A percentile compares a stretch with the other conserved stretches of the same genome.
phyloP scores from a whole-genome alignment of 164 flowering plant genomes.

The Stephania japonica region DNA sequence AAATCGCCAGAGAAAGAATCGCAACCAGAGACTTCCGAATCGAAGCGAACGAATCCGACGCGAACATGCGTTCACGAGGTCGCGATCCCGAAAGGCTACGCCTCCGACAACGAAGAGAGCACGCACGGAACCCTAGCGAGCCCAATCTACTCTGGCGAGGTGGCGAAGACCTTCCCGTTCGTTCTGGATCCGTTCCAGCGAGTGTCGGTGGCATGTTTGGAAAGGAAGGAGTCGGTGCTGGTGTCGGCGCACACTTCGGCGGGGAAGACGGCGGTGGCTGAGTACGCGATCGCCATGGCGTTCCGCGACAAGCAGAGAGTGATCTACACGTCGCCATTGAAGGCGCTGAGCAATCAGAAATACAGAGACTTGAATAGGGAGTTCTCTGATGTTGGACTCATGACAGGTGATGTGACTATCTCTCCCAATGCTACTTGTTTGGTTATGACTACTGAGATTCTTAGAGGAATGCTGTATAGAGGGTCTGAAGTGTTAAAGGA shows the following conservation, averaged over 20 bases:
- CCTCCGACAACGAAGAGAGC: conserved; percentile 43
- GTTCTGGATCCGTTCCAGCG: conserved; percentile 88
- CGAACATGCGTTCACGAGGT: conserved; percentile 93
- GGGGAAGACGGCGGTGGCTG: conserved; percentile 95
- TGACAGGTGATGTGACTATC: conserved; percentile 96
- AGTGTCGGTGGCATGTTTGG: conserved; percentile 79
- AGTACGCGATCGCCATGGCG: conserved; percentile 93
- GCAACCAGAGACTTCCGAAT: conserved; percentile 13
- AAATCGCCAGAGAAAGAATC: conserved; percentile 17
- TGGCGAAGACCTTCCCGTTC: conserved; percentile 76
- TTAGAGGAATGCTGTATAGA: conserved; percentile 87
- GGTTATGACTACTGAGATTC: conserved; percentile 97
- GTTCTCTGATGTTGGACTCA: conserved; percentile 88
- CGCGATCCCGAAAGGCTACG: conserved; percentile 67
- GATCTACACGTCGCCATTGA: conserved; percentile 89
- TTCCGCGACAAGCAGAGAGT: conserved; percentile 91
- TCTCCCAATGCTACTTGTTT: conserved; percentile 91
- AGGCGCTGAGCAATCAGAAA: conserved; percentile 94
- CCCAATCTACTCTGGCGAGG: conserved; percentile 55
- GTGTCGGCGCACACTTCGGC: conserved; percentile 98
- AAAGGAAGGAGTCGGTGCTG: conserved; percentile 80
- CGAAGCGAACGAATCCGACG: conserved; percentile 22
- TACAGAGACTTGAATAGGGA: conserved; percentile 84
- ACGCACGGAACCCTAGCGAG: conserved; percentile 64
- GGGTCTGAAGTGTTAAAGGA: conserved; percentile 96